Evolutionary conservation across 306 rosid species (phyloP).

Genomic region (Begonia fuchsioides): DNA sequence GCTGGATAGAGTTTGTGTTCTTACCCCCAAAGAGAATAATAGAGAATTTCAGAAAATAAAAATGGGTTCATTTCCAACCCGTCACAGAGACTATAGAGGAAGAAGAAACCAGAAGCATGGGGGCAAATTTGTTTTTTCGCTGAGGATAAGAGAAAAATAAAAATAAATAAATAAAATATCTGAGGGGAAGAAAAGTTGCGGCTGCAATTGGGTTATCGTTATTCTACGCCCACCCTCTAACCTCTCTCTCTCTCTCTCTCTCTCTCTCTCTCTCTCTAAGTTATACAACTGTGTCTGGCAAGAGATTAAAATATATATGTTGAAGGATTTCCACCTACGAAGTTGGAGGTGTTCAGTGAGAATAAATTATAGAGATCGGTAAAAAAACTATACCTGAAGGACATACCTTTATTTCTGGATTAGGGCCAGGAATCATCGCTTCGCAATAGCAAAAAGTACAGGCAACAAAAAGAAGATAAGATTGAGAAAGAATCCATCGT

Average conservation of each 20-base stretch:
- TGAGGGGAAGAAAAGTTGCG: conserved; percentile 33
- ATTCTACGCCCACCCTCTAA: conserved; percentile 27
- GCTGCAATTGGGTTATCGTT: conserved; percentile 46
- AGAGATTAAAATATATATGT: conserved; percentile 1
- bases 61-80: conserved; percentile 16
- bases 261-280: conserved; percentile 11
- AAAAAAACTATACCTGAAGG: too few species aligned
- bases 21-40: too few species aligned
- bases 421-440: conserved; percentile 18
- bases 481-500: conserved; percentile 7
- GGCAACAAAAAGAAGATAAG: conserved; percentile 13
- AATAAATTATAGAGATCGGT: too few species aligned
- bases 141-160: conserved; percentile 18
- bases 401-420: conserved; percentile 17
- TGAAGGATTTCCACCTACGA: conserved; percentile 13
- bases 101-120: conserved; percentile 32
- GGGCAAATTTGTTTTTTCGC: conserved; percentile 27
- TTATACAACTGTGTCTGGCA: conserved; percentile 20
- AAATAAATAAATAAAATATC: conserved; percentile 11
- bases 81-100: conserved; percentile 30
- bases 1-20: too few species aligned
- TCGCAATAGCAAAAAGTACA: conserved; percentile 5
- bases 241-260: conserved; percentile 32
- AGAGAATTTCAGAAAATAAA: too few species aligned
- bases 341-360: neutral